A percentile compares a stretch with the other conserved stretches of the same genome.
Evolutionary conservation across 768 basidiomycete genomes (phyloP).

Genomic region (Rhodotorula taiwanensis): DNA sequence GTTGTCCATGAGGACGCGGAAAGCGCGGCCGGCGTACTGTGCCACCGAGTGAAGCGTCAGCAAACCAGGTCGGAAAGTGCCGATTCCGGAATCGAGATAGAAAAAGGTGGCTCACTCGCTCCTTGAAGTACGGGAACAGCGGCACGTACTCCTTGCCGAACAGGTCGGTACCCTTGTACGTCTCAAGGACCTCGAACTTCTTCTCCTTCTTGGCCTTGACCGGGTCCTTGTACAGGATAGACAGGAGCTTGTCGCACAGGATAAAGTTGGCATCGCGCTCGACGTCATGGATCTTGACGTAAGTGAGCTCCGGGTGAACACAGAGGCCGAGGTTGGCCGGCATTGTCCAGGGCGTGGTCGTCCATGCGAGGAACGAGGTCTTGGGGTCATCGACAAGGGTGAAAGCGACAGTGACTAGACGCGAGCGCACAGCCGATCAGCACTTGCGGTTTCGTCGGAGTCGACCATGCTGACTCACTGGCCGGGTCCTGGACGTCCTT

Average conservation of each 20-base stretch:
- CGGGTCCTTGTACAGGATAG: slow-evolving; percentile 87
- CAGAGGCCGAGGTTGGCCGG: slow-evolving; percentile 93
- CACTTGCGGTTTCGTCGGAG: neutral
- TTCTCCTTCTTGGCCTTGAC: slow-evolving; percentile 97
- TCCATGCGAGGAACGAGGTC: slow-evolving; percentile 91
- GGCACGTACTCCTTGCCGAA: slow-evolving; percentile 94
- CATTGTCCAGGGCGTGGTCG: slow-evolving; percentile 97
- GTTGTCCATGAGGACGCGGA: slow-evolving; percentile 77
- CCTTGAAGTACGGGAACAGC: slow-evolving; percentile 92
- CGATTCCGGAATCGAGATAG: no score
- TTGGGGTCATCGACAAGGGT: slow-evolving; percentile 84
- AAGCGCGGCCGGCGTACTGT: slow-evolving; percentile 85
- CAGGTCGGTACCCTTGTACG: slow-evolving; percentile 85
- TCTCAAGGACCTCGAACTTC: slow-evolving; percentile 51
- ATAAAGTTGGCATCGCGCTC: slow-evolving; percentile 83
- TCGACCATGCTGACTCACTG: slow-evolving; percentile 49
- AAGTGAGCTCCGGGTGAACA: slow-evolving; percentile 90
- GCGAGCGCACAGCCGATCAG: neutral
- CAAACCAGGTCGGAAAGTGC: neutral
- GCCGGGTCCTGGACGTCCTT: slow-evolving; percentile 90
- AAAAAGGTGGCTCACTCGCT: slow-evolving; percentile 56
- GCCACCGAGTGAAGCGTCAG: neutral
- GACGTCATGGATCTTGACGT: slow-evolving; percentile 92
- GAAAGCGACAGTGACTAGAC: slow-evolving; percentile 79
- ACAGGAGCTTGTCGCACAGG: slow-evolving; percentile 76